Conservation (phyloP, 805 yeast species). For the Diddensiella santjacobensis region DNA sequence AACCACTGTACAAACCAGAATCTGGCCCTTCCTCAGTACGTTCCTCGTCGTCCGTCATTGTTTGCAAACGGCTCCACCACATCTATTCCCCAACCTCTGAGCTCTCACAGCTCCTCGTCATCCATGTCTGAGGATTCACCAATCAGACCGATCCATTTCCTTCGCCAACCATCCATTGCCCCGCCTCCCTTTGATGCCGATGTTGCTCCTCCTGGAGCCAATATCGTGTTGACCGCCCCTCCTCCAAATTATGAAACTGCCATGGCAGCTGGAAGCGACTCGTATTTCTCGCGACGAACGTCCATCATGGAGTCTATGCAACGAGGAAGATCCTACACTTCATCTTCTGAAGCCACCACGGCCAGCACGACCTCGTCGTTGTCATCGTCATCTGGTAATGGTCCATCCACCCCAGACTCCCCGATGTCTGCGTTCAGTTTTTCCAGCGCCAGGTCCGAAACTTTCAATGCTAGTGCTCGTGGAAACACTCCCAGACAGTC, state of each 20-base stretch:
- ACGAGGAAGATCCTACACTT: slow-evolving; percentile 1
- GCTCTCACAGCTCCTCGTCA: background rate
- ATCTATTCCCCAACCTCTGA: slow-evolving; percentile 10
- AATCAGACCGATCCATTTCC: slow-evolving; percentile 49
- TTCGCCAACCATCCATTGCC: slow-evolving; percentile 52
- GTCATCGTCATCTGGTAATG: background rate
- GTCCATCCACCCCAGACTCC: background rate
- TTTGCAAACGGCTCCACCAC: slow-evolving; percentile 14
- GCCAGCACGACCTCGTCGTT: background rate
- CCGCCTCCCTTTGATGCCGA: slow-evolving; percentile 55
- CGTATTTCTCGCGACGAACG: background rate
- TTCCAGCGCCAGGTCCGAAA: background rate
- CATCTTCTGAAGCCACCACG: background rate
- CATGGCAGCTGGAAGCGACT: background rate
- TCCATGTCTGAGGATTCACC: slow-evolving; percentile 4
- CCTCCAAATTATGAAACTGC: slow-evolving; percentile 22
- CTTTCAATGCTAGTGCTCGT: background rate
- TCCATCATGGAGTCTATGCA: background rate
- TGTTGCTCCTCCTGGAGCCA: slow-evolving; percentile 18
- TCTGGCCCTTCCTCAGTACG: slow-evolving; percentile 38
- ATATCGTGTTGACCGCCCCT: slow-evolving; percentile 3
- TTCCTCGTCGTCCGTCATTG: slow-evolving; percentile 17
- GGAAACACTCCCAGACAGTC: background rate
- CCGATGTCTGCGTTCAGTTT: background rate
- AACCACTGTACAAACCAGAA: slow-evolving; percentile 50